Conservation (phyloP, 2,329 filamentous ascomycete genomes). For the Alternaria alternata region DNA sequence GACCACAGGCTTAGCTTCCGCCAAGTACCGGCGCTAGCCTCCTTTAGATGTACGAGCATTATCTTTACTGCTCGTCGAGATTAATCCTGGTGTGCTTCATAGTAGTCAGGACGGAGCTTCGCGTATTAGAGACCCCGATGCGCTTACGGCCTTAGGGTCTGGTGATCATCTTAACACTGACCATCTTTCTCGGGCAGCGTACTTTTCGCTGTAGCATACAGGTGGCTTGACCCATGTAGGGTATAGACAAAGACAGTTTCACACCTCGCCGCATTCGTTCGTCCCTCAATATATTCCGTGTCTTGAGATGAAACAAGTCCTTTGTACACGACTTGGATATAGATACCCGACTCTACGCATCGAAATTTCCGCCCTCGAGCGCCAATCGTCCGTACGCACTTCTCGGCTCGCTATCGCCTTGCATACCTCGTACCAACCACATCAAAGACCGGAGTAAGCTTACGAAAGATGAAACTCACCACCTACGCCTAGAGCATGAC, state of each 20-base stretch:
- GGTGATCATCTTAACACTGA: neutral
- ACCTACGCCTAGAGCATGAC: neutral
- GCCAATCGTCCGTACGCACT: neutral
- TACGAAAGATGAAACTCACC: neutral
- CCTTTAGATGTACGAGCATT: neutral
- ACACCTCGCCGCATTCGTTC: neutral
- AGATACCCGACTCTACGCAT: neutral
- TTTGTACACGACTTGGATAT: neutral
- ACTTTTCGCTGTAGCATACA: neutral
- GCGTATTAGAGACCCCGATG: neutral
- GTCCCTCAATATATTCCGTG: neutral
- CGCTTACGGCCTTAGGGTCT: neutral
- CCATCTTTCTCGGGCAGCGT: neutral
- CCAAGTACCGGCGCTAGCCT: slow-evolving; percentile 6
- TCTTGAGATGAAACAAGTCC: neutral
- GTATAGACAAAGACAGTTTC: neutral
- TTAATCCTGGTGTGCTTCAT: neutral
- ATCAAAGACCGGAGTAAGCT: neutral
- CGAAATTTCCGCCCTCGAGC: neutral
- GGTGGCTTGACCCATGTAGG: neutral
- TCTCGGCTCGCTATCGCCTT: neutral
- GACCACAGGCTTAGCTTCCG: slow-evolving; percentile 13
- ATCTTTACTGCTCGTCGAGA: neutral
- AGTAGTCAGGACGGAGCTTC: neutral
- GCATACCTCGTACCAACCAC: neutral